phyloP scores from a whole-genome alignment of 2,329 filamentous ascomycete species.

The Elsinoe perseae region DNA sequence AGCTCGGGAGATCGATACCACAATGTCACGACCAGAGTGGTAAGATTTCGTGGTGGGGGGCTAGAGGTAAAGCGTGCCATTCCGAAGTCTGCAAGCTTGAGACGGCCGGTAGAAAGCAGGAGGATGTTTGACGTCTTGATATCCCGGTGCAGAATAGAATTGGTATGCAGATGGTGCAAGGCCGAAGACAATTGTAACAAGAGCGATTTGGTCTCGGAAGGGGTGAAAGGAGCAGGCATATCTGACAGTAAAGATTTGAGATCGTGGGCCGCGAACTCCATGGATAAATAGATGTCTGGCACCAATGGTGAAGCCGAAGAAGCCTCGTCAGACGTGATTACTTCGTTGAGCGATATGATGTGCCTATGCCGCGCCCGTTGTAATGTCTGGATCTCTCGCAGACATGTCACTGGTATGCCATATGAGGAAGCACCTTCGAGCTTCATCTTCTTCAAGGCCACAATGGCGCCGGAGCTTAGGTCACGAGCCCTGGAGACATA shows the following conservation, averaged over 20 bases:
- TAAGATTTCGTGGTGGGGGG: conserved; percentile 66
- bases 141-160: conserved; percentile 79
- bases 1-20: conserved; percentile 95
- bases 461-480: conserved; percentile 64
- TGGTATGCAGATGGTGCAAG: conserved; percentile 74
- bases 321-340: conserved; percentile 47
- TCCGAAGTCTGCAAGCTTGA: conserved; percentile 96
- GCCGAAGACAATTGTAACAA: conserved; percentile 74
- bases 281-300: conserved; percentile 73
- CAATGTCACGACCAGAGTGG: conserved; percentile 87
- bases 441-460: conserved; percentile 91
- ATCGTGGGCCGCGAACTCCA: conserved; percentile 97
- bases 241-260: conserved; percentile 87
- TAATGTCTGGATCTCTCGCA: conserved; percentile 89
- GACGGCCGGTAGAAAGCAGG: conserved; percentile 85
- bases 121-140: conserved; percentile 91
- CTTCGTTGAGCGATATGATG: conserved; percentile 72
- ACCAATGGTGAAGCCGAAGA: conserved; percentile 50
- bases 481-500: conserved; percentile 83
- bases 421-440: conserved; percentile 48
- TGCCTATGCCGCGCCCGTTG: conserved; percentile 73
- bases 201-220: conserved; percentile 86
- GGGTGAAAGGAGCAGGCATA: conserved; percentile 88
- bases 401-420: conserved; percentile 82
- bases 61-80: conserved; percentile 88